Conservation (phyloP, 2,329 filamentous ascomycete species). For the Clonostachys rhizophaga region DNA sequence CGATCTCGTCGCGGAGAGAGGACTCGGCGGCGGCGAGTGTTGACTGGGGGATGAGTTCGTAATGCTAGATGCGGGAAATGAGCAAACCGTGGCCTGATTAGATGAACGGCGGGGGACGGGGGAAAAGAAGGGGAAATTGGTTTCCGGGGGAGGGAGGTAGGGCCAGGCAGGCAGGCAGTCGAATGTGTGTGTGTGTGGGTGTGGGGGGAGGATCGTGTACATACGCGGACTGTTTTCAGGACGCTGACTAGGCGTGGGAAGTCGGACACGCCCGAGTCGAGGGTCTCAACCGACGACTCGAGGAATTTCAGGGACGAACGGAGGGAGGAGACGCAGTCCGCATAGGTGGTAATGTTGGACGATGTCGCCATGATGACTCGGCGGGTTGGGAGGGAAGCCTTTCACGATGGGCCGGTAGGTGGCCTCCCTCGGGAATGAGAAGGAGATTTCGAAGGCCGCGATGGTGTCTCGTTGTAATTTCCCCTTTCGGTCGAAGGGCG, state of each 20-base stretch:
- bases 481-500: too few species aligned
- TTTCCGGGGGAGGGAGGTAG: neutral
- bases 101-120: neutral
- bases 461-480: too few species aligned
- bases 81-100: neutral
- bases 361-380: slow-evolving; percentile 3
- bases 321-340: slow-evolving; percentile 55
- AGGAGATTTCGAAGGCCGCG: too few species aligned
- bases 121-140: neutral
- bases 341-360: slow-evolving; percentile 32
- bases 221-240: slow-evolving; percentile 53
- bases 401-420: too few species aligned
- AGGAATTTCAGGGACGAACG: slow-evolving; percentile 57
- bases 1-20: slow-evolving; percentile 81
- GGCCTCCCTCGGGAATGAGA: too few species aligned
- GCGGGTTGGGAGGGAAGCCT: too few species aligned
- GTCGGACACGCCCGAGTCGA: slow-evolving; percentile 52
- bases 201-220: slow-evolving; percentile 10
- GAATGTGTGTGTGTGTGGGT: too few species aligned
- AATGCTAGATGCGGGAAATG: slow-evolving; percentile 55
- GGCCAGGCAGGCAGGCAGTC: neutral
- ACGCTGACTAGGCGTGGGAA: slow-evolving; percentile 51
- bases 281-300: slow-evolving; percentile 53
- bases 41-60: slow-evolving; percentile 84
- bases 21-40: slow-evolving; percentile 78